Evolutionary conservation across 352 stramenopile species (phyloP).

Genomic region (Phytophthora cactorum): DNA sequence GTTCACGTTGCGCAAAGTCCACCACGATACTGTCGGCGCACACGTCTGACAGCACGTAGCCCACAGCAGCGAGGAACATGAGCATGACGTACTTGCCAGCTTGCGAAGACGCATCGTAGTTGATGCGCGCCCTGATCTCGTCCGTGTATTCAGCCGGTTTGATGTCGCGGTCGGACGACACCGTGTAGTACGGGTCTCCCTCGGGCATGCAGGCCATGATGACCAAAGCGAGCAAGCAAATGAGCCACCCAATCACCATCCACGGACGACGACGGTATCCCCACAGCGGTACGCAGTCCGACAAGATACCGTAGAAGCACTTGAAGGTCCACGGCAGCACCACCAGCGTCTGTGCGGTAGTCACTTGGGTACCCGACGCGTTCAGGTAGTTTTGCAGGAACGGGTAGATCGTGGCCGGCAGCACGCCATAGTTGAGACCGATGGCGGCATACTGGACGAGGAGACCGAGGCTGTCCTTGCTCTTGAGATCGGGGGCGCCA

Average conservation of each 20-base stretch:
- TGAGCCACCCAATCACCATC: conserved; percentile 49
- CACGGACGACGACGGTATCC: conserved; percentile 34
- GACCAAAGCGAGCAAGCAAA: conserved; percentile 36
- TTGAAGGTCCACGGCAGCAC: conserved; percentile 78
- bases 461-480: conserved; percentile 43
- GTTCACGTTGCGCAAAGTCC: conserved; percentile 50
- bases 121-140: conserved; percentile 32
- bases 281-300: conserved; percentile 72
- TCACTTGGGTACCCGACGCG: conserved; percentile 26
- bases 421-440: conserved; percentile 35
- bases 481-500: conserved; percentile 33
- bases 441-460: conserved; percentile 51
- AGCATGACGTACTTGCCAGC: conserved; percentile 45
- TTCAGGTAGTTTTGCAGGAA: conserved; percentile 59
- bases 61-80: conserved; percentile 58
- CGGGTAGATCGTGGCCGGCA: conserved; percentile 49
- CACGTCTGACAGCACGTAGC: conserved; percentile 68
- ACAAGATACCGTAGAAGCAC: conserved; percentile 41
- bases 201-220: conserved; percentile 35
- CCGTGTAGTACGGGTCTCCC: conserved; percentile 45
- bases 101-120: conserved; percentile 20
- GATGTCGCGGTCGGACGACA: conserved; percentile 20
- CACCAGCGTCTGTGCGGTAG: conserved; percentile 40
- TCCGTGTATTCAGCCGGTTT: conserved; percentile 23
- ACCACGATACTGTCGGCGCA: conserved; percentile 57